Base-by-base conservation (phyloP, 176 grass and related monocot genomes). In the Aegilops sharonensis region DNA sequence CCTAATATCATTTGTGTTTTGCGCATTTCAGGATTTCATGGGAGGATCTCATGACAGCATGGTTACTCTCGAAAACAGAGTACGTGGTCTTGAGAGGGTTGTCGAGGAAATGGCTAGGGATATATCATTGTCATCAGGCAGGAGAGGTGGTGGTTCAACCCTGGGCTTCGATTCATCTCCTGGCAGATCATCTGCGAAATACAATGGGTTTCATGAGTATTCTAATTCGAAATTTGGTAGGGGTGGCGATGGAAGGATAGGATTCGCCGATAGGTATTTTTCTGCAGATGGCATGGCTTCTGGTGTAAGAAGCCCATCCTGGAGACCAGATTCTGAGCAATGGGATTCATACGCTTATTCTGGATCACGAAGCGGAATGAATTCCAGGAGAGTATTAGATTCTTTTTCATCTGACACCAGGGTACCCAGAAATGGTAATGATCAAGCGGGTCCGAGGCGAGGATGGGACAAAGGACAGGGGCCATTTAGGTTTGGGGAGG, bases 1-100 rank as follows among this genome's bases (percentile, higher is more conserved):
- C 31, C 2, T 45, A 81, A 64, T 72, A n/a, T 78, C 8, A 14
- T 35, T 71, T 48, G 5, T 47, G 1, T 63, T 83, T 79, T 65
- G 14, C 67, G 32, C 88, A 83, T 86, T 91, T 84, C 81, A 99
- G 97, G 94, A 96, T 84, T 99, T 99, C 72, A 99, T 99, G 92
- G 97, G 97, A 40, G 97, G 97, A 39, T 99, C 94, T 45, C 97
- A 90, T 90, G 97, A 99, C 76, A 96, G 90, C 80, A 96, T 99
- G 92, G 85, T 99, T 71, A 99, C 94, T 60, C 83, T 99, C 35
- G 97, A 99, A 72, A 99, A 96, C 78, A 89, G 97, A 87, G 97
- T 99, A 21, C 90, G 92, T 18, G 90, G 94, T 83, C 94, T 99
- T 80, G 97, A 99, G 83, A 90, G 97, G 79, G 88, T 99, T 85